Evolutionary conservation across 2,329 filamentous ascomycete genomes (phyloP), one percentile per base, ranked within the genome.

Genomic region (Dactylonectria macrodidyma): DNA sequence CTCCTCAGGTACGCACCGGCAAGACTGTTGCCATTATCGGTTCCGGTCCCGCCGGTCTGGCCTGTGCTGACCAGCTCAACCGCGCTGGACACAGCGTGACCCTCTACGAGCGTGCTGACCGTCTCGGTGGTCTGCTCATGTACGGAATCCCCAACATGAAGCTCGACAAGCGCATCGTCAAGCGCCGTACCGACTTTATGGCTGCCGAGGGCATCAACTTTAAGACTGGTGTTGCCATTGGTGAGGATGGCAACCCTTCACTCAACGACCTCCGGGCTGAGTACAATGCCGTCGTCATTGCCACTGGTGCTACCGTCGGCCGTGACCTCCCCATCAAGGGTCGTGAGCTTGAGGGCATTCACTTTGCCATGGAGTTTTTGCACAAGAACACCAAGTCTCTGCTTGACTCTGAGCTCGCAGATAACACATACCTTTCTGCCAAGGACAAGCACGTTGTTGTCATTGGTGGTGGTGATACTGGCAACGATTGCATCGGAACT

Each of bases 141-240:
- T 98, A 98, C 79, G 95, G 95, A 74, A 98, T 98, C 74, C 95
- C 95, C 73, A 98, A 98, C 87, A 98, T 98, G 95, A 98, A 98
- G 87, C 92, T 98, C 48, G 95, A 98, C 86, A 98, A 98, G 89
- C 94, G 94, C 79, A 91, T 98, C 71, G 95, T 98, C 68, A 95
- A 98, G 87, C 93, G 95, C 59, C 93, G 95, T 81, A 95, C 96
- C 56, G 94, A 98, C 82, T 95, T 98, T 83, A 95, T 98, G 93
- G 93, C 93, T 62, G 89, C 91, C 3, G 95, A 98, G 83, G 95
- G 95, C 56, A 85, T 98, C 78, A 87, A 88, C 59, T 97, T 97
- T 84, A 90, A 93, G 82, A 93, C 93, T 36, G 90, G 91, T 68
- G 90, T 94, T 62, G 84, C 91, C 41, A 88, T 98, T 75, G 95